phyloP scores from a whole-genome alignment of 1,284 basidiomycete species.

The Ceratobasidium sp. region DNA sequence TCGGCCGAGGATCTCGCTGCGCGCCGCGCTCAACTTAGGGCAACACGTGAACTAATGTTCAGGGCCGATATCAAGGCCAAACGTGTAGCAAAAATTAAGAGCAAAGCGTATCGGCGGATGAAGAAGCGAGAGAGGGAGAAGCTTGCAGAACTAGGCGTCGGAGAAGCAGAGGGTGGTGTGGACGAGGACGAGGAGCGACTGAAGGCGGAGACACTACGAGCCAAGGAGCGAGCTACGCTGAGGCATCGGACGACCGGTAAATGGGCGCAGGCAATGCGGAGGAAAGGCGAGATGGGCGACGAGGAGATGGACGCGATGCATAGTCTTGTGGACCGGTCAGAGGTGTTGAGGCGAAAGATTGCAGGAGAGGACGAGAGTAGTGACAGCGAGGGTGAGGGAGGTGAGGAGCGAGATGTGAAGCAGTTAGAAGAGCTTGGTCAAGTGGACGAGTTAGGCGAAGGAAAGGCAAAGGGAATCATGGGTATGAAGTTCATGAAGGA shows the following conservation, averaged over 20 bases:
- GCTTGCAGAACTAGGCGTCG: constrained; percentile 63
- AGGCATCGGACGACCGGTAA: constrained; percentile 85
- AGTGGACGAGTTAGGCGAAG: constrained; percentile 48
- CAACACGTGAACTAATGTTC: constrained; percentile 94
- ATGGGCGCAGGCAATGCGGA: constrained; percentile 77
- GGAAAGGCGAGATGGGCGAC: constrained; percentile 62
- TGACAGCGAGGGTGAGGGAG: constrained; percentile 59
- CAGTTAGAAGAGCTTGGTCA: constrained; percentile 57
- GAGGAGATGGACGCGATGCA: constrained; percentile 77
- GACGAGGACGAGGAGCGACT: constrained; percentile 66
- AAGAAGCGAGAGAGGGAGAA: constrained; percentile 80
- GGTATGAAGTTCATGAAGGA: constrained; percentile 97
- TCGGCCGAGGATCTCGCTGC: constrained; percentile 78
- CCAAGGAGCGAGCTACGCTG: constrained; percentile 86
- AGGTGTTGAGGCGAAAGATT: constrained; percentile 77
- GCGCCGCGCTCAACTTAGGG: constrained; percentile 82
- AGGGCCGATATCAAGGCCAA: constrained; percentile 92
- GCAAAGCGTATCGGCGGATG: constrained; percentile 90
- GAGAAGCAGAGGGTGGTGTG: constrained; percentile 62
- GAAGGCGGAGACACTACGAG: constrained; percentile 80
- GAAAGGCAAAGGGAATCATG: constrained; percentile 73
- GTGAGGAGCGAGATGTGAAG: constrained; percentile 59
- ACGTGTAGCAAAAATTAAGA: constrained; percentile 94
- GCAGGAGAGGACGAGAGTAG: constrained; percentile 63
- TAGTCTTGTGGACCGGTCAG: constrained; percentile 80